Evolutionary conservation across 2,329 filamentous ascomycete species (phyloP).

Genomic region (Penicillium sp.): DNA sequence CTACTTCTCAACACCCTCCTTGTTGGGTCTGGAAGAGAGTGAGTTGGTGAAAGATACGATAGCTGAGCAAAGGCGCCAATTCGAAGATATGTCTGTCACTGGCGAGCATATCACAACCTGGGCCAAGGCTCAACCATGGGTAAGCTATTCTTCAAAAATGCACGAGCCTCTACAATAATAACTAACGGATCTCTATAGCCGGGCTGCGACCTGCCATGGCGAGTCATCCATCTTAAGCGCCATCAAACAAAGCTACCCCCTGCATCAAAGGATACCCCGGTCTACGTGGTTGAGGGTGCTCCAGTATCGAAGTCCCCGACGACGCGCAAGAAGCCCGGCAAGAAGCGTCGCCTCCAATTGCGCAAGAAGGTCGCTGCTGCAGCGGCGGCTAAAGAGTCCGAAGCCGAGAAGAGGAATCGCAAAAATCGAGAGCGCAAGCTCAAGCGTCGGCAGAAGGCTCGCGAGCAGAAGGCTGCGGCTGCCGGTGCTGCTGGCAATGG

Average conservation of each 20-base stretch:
- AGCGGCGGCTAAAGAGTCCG: conserved; percentile 34
- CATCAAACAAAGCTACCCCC: conserved; percentile 34
- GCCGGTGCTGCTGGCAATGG: conserved; percentile 15
- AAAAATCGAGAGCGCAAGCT: conserved; percentile 44
- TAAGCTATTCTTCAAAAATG: conserved; percentile 23
- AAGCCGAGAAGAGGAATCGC: conserved; percentile 43
- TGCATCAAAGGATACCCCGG: conserved; percentile 24
- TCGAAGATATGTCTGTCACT: conserved; percentile 40
- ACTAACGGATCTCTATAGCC: conserved; percentile 30
- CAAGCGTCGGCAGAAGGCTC: conserved; percentile 42
- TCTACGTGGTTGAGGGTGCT: conserved; percentile 26
- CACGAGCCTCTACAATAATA: neutral
- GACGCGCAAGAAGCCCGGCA: conserved; percentile 45
- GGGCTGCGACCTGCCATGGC: conserved; percentile 46
- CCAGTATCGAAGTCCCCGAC: conserved; percentile 29
- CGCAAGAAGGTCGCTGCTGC: conserved; percentile 38
- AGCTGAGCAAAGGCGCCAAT: conserved; percentile 31
- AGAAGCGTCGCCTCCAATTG: conserved; percentile 45
- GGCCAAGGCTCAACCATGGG: conserved; percentile 37
- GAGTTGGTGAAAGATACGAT: conserved; percentile 12
- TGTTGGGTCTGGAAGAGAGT: conserved; percentile 19
- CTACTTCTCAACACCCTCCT: conserved; percentile 42
- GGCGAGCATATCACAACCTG: conserved; percentile 35
- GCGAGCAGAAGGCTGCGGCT: conserved; percentile 38
- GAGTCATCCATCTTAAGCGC: conserved; percentile 41